These are phyloP conservation scores for Phytopythium helicoides DNA, from an alignment of 352 stramenopile genomes.

Conservation along the genomic window DNA sequence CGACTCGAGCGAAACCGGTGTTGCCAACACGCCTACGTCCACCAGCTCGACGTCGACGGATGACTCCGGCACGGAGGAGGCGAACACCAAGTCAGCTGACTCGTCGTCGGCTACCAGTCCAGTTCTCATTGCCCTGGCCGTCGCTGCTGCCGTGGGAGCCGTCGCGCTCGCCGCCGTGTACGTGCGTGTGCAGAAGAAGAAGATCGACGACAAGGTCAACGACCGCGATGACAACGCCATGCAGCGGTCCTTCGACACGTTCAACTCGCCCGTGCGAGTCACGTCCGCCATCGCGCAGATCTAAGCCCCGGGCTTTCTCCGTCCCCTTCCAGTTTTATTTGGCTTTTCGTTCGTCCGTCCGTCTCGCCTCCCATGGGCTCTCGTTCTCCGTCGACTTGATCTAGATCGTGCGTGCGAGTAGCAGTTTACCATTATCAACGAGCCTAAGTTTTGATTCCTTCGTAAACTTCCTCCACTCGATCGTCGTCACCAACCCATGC, in stretches of 20 bases:
- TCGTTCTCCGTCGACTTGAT: no score
- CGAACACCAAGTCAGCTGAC: conserved; percentile 12
- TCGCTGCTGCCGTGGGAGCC: conserved; percentile 4
- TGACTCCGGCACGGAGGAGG: conserved; percentile 6
- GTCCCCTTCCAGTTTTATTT: not conserved
- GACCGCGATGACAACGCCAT: conserved; percentile 9
- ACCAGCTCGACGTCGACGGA: conserved; percentile 7
- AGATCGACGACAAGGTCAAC: conserved; percentile 14
- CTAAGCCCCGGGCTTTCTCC: conserved; percentile 8
- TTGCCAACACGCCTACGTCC: conserved; percentile 15
- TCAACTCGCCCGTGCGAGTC: conserved; percentile 18
- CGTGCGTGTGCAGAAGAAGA: conserved; percentile 9
- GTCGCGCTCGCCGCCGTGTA: conserved; percentile 7
- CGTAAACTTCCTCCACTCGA: no score
- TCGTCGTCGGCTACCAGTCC: conserved; percentile 3
- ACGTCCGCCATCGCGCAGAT: conserved; percentile 30
- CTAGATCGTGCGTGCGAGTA: no score
- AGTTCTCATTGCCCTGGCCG: conserved; percentile 5
- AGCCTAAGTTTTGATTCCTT: no score
- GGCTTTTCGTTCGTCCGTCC: not conserved
- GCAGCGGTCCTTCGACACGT: conserved; percentile 6
- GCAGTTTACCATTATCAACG: no score
- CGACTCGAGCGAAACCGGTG: conserved; percentile 23
- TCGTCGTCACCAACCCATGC: no score
- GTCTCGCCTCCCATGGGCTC: not conserved